A percentile compares a stretch with the other conserved stretches of the same genome.
Evolutionary conservation across 139 green algal species (phyloP).

Genomic region (Pleodorina starrii): DNA sequence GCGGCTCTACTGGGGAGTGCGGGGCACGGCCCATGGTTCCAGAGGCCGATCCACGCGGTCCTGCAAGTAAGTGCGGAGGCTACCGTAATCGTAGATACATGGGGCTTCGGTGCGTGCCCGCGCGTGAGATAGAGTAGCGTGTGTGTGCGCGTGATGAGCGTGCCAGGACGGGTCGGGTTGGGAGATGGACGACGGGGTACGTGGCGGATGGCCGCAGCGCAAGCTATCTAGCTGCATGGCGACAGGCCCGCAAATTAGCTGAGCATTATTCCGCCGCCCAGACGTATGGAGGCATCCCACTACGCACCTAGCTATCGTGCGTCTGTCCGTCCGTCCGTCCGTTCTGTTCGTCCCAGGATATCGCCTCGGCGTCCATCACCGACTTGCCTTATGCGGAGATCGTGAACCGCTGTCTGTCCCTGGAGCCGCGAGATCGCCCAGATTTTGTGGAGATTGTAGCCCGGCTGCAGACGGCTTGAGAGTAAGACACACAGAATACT

Average conservation of each 20-base stretch:
- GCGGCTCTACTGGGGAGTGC: background rate
- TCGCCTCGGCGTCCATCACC: background rate
- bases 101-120: background rate
- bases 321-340: background rate
- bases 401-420: background rate
- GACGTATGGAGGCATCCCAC: background rate
- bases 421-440: background rate
- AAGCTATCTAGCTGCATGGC: background rate
- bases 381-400: background rate
- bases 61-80: background rate
- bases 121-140: background rate
- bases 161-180: too few species aligned
- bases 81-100: background rate
- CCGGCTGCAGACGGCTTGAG: background rate
- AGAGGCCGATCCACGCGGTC: background rate
- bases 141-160: background rate
- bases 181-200: background rate
- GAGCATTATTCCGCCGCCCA: background rate
- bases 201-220: background rate
- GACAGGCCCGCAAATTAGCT: background rate
- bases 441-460: background rate
- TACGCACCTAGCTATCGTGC: background rate
- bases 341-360: background rate
- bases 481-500: too few species aligned
- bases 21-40: background rate